Evolutionary conservation across 2,329 filamentous ascomycete species (phyloP).

Genomic region (Colletotrichum scovillei): DNA sequence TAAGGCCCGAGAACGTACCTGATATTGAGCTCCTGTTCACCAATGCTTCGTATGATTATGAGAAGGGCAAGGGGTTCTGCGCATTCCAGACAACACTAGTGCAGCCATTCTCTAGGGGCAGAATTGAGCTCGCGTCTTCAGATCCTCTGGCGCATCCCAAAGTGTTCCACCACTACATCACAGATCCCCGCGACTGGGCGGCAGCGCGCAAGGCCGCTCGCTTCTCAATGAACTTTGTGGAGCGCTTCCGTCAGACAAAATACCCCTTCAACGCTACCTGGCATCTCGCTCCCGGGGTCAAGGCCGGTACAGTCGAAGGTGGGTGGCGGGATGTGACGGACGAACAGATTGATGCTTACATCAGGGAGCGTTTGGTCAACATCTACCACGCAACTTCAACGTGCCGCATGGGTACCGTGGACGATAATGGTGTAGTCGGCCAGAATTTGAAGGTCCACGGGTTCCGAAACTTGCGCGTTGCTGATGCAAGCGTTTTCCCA

Average conservation of each 20-base stretch:
- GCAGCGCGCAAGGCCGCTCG: slow-evolving; percentile 42
- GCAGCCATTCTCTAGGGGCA: slow-evolving; percentile 45
- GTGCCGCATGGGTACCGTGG: slow-evolving; percentile 36
- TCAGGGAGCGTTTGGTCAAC: slow-evolving; percentile 1
- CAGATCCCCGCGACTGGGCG: slow-evolving; percentile 42
- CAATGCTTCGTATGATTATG: slow-evolving; percentile 46
- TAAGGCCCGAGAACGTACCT: slow-evolving; percentile 40
- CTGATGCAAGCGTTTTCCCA: slow-evolving; percentile 45
- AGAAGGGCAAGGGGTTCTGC: slow-evolving; percentile 39
- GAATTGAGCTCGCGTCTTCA: slow-evolving; percentile 47
- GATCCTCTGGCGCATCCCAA: slow-evolving; percentile 47
- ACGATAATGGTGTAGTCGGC: slow-evolving; percentile 30
- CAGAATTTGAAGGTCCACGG: slow-evolving; percentile 35
- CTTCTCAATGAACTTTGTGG: slow-evolving; percentile 45
- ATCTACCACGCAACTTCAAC: slow-evolving; percentile 30
- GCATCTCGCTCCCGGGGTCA: slow-evolving; percentile 15
- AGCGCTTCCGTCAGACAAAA: slow-evolving; percentile 41
- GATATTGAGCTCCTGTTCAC: slow-evolving; percentile 51
- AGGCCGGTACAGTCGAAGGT: slow-evolving; percentile 1
- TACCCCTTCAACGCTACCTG: slow-evolving; percentile 39
- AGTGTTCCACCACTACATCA: slow-evolving; percentile 45
- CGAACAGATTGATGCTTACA: slow-evolving; percentile 44
- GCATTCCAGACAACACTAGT: slow-evolving; percentile 43
- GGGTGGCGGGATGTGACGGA: slow-evolving; percentile 43
- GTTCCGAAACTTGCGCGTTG: slow-evolving; percentile 37